Conservation (phyloP, 176 grass and related monocot species). For the Oryza brachyantha region DNA sequence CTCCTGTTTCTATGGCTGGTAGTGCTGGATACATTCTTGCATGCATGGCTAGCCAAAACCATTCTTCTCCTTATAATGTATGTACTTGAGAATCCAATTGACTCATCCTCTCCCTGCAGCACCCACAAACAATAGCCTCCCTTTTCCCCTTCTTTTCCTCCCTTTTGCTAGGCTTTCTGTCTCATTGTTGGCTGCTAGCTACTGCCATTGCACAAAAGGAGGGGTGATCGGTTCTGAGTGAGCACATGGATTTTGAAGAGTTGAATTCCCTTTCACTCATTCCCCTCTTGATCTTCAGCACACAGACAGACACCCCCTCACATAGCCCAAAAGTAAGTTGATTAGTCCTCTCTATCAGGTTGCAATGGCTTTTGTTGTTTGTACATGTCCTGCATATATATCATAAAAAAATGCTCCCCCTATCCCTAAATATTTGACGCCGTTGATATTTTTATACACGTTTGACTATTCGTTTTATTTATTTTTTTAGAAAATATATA, state of each 20-base stretch:
- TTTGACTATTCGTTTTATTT: no score
- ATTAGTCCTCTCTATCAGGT: not conserved
- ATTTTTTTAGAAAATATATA: no score
- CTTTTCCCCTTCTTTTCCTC: slow-evolving; percentile 7
- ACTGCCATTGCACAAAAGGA: slow-evolving; percentile 26
- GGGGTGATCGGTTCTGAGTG: slow-evolving; percentile 22
- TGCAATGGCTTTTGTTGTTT: slow-evolving; percentile 12
- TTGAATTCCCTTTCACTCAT: slow-evolving; percentile 20
- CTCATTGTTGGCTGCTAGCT: slow-evolving; percentile 23
- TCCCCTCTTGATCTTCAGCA: slow-evolving; percentile 16
- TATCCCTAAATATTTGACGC: no score
- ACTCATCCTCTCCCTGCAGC: slow-evolving; percentile 25
- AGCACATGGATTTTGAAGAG: slow-evolving; percentile 29
- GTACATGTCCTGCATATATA: slow-evolving; percentile 12
- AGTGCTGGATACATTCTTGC: no score
- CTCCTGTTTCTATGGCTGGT: not conserved
- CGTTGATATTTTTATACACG: no score
- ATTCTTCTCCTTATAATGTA: slow-evolving; percentile 28
- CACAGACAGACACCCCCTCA: slow-evolving; percentile 21
- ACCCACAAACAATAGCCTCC: slow-evolving; percentile 20
- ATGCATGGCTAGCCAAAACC: not conserved
- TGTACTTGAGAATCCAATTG: slow-evolving; percentile 37
- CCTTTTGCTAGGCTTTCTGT: slow-evolving; percentile 28
- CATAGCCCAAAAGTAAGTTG: slow-evolving; percentile 30
- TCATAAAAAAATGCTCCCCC: no score